Evolutionary conservation across 352 stramenopile genomes (phyloP).

Genomic region (Pythium sp.): DNA sequence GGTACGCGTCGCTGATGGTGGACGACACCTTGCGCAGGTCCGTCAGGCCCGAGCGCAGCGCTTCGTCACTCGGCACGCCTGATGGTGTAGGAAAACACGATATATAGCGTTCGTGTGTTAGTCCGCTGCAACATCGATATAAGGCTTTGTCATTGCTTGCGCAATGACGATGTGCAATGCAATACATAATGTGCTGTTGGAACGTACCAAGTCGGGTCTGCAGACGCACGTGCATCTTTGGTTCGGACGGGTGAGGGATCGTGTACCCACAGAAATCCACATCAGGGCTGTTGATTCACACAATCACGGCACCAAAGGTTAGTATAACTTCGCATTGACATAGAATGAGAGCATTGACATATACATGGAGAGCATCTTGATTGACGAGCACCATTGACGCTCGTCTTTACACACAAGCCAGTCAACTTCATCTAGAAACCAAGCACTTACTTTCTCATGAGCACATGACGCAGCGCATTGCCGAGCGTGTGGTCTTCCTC

Average conservation of each 20-base stretch:
- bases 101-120: not conserved
- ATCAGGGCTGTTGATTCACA: constrained; percentile 49
- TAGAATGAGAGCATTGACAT: not conserved
- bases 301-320: not conserved
- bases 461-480: constrained; percentile 89
- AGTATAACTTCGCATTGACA: not conserved
- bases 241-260: constrained; percentile 94
- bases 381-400: not conserved
- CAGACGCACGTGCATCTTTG: constrained; percentile 93
- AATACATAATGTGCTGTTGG: not conserved
- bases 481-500: constrained; percentile 90
- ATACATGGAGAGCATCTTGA: not conserved
- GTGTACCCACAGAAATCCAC: constrained; percentile 95
- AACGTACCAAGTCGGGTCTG: constrained; percentile 77
- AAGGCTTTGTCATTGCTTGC: not conserved
- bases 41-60: constrained; percentile 57
- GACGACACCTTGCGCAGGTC: constrained; percentile 74
- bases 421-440: not conserved
- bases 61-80: constrained; percentile 62
- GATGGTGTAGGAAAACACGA: constrained; percentile 3
- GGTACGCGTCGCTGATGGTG: constrained; percentile 70
- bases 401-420: not conserved
- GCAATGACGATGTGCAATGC: too few species aligned
- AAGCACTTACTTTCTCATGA: constrained; percentile 86
- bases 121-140: not conserved